Percentiles rank a stretch among this genome's conserved stretches.
These are phyloP conservation scores for Gentiana macrophylla DNA, from an alignment of 257 asterid species.

Conservation along the genomic window DNA sequence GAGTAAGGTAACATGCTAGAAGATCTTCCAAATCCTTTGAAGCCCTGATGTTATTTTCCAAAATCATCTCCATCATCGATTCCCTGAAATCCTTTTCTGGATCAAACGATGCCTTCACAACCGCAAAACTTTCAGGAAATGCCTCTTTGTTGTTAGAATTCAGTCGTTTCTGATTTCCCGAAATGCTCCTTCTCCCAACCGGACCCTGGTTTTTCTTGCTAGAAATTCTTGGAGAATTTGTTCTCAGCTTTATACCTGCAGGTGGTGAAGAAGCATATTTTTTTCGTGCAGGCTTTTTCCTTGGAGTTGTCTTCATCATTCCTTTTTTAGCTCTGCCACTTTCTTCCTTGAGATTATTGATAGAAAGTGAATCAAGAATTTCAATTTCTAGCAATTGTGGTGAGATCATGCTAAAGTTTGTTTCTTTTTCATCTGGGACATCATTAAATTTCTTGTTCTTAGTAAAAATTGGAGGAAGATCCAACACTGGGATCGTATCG, in stretches of 20 bases:
- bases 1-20: constrained; percentile 76
- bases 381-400: constrained; percentile 1
- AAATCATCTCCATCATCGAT: constrained; percentile 88
- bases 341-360: constrained; percentile 6
- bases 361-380: constrained; percentile 5
- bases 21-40: constrained; percentile 75
- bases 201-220: constrained; percentile 26
- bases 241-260: constrained; percentile 46
- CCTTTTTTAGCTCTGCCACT: constrained; percentile 1
- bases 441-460: constrained; percentile 18
- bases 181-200: constrained; percentile 23
- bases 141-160: constrained; percentile 10
- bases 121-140: constrained; percentile 51
- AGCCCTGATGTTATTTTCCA: constrained; percentile 58
- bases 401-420: neutral
- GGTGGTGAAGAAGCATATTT: constrained; percentile 37
- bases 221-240: constrained; percentile 29
- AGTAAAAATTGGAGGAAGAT: constrained; percentile 54
- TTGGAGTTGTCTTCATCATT: neutral
- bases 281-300: constrained; percentile 14
- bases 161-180: constrained; percentile 8
- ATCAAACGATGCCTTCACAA: constrained; percentile 83
- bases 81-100: constrained; percentile 81
- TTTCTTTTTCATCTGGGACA: constrained; percentile 3
- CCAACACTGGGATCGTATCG: constrained; percentile 16